Evolutionary conservation across 805 yeast species (phyloP).

Genomic region (Cyberlindnera nakhonratchasimensis): DNA sequence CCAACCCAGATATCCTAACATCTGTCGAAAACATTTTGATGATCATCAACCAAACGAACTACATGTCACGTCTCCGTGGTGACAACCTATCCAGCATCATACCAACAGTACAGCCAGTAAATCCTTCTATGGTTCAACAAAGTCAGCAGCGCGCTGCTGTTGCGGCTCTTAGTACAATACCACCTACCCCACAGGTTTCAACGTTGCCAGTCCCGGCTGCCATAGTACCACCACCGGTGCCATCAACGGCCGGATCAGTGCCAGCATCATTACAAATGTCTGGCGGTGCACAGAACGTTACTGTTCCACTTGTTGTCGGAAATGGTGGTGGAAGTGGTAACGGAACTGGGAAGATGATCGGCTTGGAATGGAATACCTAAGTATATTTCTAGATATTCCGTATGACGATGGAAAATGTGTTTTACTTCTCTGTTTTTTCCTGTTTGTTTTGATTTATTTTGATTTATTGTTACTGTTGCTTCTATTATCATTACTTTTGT

Average conservation of each 20-base stretch:
- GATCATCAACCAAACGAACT: conserved; percentile 25
- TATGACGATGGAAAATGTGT: not conserved
- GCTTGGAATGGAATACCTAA: not conserved
- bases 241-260: not conserved
- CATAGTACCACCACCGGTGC: not conserved
- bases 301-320: not conserved
- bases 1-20: conserved; percentile 44
- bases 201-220: not conserved
- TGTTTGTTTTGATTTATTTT: too few relatives aligned
- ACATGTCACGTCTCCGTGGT: conserved; percentile 27
- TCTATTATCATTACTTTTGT: too few relatives aligned
- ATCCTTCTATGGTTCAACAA: conserved; percentile 26
- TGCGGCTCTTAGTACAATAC: conserved; percentile 2
- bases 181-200: conserved; percentile 1
- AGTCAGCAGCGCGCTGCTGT: conserved; percentile 12
- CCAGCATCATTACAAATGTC: not conserved
- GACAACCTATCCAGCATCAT: conserved; percentile 25
- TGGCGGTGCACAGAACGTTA: too few relatives aligned
- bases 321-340: not conserved
- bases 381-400: not conserved
- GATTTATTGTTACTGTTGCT: too few relatives aligned
- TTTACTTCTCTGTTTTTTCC: not conserved
- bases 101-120: conserved; percentile 30
- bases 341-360: not conserved
- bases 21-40: conserved; percentile 27